Evolutionary conservation across 2,329 filamentous ascomycete genomes (phyloP).

Genomic region (Fusarium lyarnte): DNA sequence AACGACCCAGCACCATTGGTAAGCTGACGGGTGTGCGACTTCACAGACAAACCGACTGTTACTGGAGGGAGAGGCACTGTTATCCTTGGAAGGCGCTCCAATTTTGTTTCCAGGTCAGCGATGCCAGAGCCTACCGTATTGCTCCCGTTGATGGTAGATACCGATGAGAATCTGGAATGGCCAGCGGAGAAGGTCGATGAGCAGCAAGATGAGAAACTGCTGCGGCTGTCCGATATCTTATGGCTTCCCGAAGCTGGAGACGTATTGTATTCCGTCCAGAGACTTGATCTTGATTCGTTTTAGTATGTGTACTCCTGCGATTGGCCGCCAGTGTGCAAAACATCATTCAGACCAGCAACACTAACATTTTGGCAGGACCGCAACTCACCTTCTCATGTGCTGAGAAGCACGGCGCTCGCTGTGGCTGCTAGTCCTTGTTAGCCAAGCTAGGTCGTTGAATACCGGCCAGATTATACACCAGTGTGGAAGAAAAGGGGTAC

Average conservation of each 20-base stretch:
- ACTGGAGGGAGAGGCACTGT: slow-evolving; percentile 20
- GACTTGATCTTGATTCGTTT: slow-evolving; percentile 32
- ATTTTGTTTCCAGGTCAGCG: slow-evolving; percentile 53
- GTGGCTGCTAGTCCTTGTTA: slow-evolving; percentile 17
- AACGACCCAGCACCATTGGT: background rate
- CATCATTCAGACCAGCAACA: background rate
- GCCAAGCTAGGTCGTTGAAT: background rate
- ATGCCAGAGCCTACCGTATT: slow-evolving; percentile 48
- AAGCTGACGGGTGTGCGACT: slow-evolving; percentile 11
- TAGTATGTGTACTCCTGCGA: background rate
- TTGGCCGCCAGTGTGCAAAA: background rate
- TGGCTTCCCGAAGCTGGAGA: slow-evolving; percentile 35
- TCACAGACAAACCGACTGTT: slow-evolving; percentile 13
- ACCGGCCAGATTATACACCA: background rate
- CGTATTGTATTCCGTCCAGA: slow-evolving; percentile 35
- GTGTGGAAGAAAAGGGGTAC: slow-evolving; percentile 8
- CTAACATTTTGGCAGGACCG: background rate
- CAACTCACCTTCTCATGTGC: slow-evolving; percentile 36
- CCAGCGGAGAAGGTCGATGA: slow-evolving; percentile 57
- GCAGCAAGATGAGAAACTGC: slow-evolving; percentile 61
- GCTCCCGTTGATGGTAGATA: slow-evolving; percentile 59
- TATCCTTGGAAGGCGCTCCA: slow-evolving; percentile 42
- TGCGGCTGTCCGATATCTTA: slow-evolving; percentile 59
- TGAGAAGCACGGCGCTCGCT: slow-evolving; percentile 31
- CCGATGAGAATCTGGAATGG: slow-evolving; percentile 64